Evolutionary conservation across 78 protist genomes (phyloP).

Genomic region (Planoprotostelium fungivorum): DNA sequence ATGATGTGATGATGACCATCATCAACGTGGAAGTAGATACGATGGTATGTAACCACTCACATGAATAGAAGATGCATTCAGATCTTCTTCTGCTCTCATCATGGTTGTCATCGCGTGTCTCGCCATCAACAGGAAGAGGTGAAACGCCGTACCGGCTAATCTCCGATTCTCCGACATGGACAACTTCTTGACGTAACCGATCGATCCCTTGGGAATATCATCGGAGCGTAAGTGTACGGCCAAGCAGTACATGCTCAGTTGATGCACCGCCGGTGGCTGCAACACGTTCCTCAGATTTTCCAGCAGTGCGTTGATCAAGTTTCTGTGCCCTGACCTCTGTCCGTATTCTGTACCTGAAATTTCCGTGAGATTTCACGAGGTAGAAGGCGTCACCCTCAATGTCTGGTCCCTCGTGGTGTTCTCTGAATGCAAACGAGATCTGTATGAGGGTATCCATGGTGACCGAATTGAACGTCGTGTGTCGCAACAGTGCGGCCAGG

Average conservation of each 20-base stretch:
- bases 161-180: background rate
- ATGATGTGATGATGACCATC: too few relatives aligned
- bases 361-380: background rate
- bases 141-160: background rate
- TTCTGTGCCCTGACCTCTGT: background rate
- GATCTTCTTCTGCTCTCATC: too few relatives aligned
- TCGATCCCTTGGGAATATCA: background rate
- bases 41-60: too few relatives aligned
- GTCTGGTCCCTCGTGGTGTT: background rate
- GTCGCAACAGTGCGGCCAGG: background rate
- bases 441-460: background rate
- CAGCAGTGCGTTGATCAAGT: background rate
- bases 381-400: background rate
- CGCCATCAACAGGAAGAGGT: background rate
- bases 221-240: background rate
- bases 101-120: background rate
- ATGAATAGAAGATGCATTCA: too few relatives aligned
- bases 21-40: too few relatives aligned
- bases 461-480: background rate
- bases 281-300: background rate
- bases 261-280: background rate
- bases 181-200: background rate
- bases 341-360: background rate
- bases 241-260: background rate
- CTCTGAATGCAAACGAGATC: background rate